phyloP scores from a whole-genome alignment of 345 rosid genomes.

The Populus euphratica region DNA sequence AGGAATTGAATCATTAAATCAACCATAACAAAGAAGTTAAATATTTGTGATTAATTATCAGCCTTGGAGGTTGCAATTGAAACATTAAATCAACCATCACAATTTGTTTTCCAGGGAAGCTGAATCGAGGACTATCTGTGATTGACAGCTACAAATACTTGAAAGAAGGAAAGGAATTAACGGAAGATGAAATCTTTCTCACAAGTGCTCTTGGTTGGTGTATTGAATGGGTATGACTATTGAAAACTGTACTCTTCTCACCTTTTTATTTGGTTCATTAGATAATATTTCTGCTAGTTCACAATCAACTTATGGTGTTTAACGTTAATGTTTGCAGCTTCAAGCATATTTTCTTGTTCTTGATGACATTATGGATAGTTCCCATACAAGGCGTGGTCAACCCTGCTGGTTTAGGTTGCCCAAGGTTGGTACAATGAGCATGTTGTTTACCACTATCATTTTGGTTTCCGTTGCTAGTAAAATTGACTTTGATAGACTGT shows the following conservation, averaged over 20 bases:
- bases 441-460: neutral
- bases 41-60: neutral
- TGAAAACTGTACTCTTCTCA: neutral
- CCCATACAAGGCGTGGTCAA: conserved; percentile 43
- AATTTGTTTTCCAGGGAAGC: conserved; percentile 52
- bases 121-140: conserved; percentile 91
- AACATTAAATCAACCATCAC: neutral
- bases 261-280: neutral
- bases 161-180: conserved; percentile 59
- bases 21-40: neutral
- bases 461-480: neutral
- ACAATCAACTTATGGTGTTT: neutral
- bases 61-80: neutral
- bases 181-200: conserved; percentile 62
- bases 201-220: conserved; percentile 87
- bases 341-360: conserved; percentile 45
- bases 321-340: conserved; percentile 21
- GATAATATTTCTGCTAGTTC: neutral
- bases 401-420: conserved; percentile 46
- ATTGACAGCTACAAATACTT: conserved; percentile 69
- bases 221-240: conserved; percentile 68
- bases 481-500: neutral
- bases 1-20: neutral
- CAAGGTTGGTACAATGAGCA: conserved; percentile 19
- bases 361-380: conserved; percentile 43